Conservation (phyloP, 805 yeast genomes). For the Starmerella etchellsii region DNA sequence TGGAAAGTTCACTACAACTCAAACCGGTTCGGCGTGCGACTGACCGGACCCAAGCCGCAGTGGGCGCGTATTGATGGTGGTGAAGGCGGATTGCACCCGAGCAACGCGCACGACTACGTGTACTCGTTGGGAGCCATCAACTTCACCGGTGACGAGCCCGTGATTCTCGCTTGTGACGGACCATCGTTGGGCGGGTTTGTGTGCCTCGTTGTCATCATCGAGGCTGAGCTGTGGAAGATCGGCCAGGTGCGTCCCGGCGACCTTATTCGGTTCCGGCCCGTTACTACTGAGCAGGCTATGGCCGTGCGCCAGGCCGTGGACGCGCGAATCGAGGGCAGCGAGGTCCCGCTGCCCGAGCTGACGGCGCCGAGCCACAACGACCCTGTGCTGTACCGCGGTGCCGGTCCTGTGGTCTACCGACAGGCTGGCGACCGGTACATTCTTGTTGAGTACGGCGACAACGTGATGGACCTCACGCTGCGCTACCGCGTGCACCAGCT, state of each 20-base stretch:
- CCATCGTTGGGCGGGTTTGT: slow-evolving; percentile 97
- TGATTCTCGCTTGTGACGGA: slow-evolving; percentile 91
- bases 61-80: slow-evolving; percentile 98
- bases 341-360: slow-evolving; percentile 17
- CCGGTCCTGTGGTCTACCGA: slow-evolving; percentile 60
- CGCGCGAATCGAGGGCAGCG: slow-evolving; percentile 24
- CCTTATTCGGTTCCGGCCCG: slow-evolving; percentile 62
- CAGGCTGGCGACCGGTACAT: slow-evolving; percentile 96
- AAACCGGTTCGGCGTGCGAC: slow-evolving; percentile 88
- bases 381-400: slow-evolving; percentile 52
- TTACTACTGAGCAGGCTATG: slow-evolving; percentile 56
- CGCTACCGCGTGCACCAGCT: slow-evolving; percentile 76
- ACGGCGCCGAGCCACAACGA: slow-evolving; percentile 37
- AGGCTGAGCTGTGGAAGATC: slow-evolving; percentile 96
- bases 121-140: slow-evolving; percentile 93
- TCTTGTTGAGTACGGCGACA: slow-evolving; percentile 85
- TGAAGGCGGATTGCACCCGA: slow-evolving; percentile 95
- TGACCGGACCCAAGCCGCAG: slow-evolving; percentile 87
- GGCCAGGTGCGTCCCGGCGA: slow-evolving; percentile 98
- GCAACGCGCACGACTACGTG: slow-evolving; percentile 96
- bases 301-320: slow-evolving; percentile 52
- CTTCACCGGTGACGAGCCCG: slow-evolving; percentile 98
- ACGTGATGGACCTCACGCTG: slow-evolving; percentile 69
- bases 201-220: slow-evolving; percentile 89
- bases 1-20: slow-evolving; percentile 98